phyloP scores from a whole-genome alignment of 1,284 basidiomycete genomes.

The Apiotrichum mycotoxinovorans region DNA sequence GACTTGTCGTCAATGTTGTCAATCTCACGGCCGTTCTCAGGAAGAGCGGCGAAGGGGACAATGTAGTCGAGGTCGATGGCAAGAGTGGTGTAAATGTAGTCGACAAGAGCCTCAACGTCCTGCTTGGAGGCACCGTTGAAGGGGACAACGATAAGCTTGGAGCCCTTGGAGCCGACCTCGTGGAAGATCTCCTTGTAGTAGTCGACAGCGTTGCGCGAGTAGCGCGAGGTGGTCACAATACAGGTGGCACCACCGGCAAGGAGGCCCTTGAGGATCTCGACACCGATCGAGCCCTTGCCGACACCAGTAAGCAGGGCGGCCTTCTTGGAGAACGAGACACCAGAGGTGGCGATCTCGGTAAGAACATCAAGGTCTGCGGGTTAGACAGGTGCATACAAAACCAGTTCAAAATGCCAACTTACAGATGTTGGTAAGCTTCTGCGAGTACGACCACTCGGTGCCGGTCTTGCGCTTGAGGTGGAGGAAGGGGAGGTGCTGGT shows the following conservation, averaged over 20 bases:
- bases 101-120: slow-evolving; percentile 93
- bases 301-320: slow-evolving; percentile 97
- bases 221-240: slow-evolving; percentile 94
- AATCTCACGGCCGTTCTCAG: slow-evolving; percentile 97
- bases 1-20: slow-evolving; percentile 95
- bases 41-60: slow-evolving; percentile 94
- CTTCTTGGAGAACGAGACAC: slow-evolving; percentile 97
- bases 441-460: slow-evolving; percentile 90
- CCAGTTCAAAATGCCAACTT: background rate
- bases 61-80: slow-evolving; percentile 97
- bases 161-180: slow-evolving; percentile 87
- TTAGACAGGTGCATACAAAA: slow-evolving; percentile 13
- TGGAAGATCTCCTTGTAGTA: slow-evolving; percentile 99
- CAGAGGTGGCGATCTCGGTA: slow-evolving; percentile 95
- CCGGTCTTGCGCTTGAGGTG: slow-evolving; percentile 98
- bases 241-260: slow-evolving; percentile 94
- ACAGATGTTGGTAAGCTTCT: slow-evolving; percentile 86
- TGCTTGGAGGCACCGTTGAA: slow-evolving; percentile 97
- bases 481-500: slow-evolving; percentile 88
- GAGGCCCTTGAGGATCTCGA: slow-evolving; percentile 94
- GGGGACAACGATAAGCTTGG: slow-evolving; percentile 92
- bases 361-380: slow-evolving; percentile 76
- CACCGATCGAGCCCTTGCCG: slow-evolving; percentile 94
- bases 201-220: slow-evolving; percentile 88
- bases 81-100: slow-evolving; percentile 94